phyloP scores from a whole-genome alignment of 345 rosid species.

The Brassica nigra region DNA sequence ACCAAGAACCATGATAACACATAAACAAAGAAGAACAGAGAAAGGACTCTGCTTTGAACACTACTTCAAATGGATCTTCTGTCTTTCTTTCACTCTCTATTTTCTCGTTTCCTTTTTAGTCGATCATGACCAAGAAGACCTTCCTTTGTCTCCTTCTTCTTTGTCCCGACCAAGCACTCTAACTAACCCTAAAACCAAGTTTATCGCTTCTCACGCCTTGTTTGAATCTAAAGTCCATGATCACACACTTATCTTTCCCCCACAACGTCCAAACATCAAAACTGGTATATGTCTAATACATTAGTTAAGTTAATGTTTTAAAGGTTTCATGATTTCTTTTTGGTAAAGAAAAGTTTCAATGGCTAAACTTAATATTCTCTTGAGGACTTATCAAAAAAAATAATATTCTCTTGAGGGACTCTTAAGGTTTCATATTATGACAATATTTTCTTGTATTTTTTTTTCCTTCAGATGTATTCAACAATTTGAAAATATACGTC shows the following conservation, averaged over 20 bases:
- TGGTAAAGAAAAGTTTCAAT: neutral
- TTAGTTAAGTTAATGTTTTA: neutral
- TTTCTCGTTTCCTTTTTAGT: slow-evolving; percentile 70
- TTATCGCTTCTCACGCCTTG: slow-evolving; percentile 60
- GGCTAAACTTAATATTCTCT: neutral
- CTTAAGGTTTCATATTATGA: slow-evolving; percentile 1
- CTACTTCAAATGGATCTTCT: slow-evolving; percentile 83
- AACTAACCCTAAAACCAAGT: slow-evolving; percentile 42
- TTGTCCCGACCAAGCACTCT: slow-evolving; percentile 39
- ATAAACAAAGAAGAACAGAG: slow-evolving; percentile 44
- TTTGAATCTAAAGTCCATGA: slow-evolving; percentile 52
- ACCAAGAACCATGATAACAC: slow-evolving; percentile 49
- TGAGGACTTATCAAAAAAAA: no score
- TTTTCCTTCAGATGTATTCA: slow-evolving; percentile 43
- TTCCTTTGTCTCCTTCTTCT: slow-evolving; percentile 47
- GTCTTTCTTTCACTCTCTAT: slow-evolving; percentile 71
- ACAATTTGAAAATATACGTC: slow-evolving; percentile 70
- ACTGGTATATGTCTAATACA: slow-evolving; percentile 41
- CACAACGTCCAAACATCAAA: slow-evolving; percentile 32
- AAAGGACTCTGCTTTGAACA: slow-evolving; percentile 52
- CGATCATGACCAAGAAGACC: slow-evolving; percentile 50
- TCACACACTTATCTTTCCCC: slow-evolving; percentile 15
- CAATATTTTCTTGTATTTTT: neutral
- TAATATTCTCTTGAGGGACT: neutral
- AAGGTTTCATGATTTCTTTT: neutral